These are phyloP conservation scores for Harringtonia aguacate DNA, from an alignment of 2,329 filamentous ascomycete species.

Conservation along the genomic window DNA sequence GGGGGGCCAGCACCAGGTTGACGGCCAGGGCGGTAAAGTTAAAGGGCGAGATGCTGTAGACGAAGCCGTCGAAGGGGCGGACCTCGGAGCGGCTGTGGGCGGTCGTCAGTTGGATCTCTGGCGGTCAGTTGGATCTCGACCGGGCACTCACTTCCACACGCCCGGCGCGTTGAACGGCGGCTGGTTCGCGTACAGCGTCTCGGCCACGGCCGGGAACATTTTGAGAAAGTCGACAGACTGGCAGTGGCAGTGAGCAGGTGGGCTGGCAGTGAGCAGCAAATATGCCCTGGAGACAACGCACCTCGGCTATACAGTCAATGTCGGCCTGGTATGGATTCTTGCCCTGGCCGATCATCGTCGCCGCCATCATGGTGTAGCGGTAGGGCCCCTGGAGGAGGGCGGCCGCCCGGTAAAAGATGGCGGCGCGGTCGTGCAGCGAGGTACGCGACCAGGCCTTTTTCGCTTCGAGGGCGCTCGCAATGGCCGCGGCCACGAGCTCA, in stretches of 20 bases:
- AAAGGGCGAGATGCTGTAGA: constrained; percentile 88
- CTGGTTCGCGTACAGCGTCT: constrained; percentile 92
- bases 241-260: too few relatives aligned
- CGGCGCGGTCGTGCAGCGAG: too few relatives aligned
- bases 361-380: constrained; percentile 88
- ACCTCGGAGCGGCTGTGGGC: constrained; percentile 50
- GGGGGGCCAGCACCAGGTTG: constrained; percentile 72
- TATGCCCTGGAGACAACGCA: too few relatives aligned
- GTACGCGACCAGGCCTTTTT: too few relatives aligned
- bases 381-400: constrained; percentile 86
- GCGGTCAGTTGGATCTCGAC: too few relatives aligned
- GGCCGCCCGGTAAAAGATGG: constrained; percentile 28
- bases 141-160: constrained; percentile 65
- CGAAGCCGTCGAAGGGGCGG: constrained; percentile 88
- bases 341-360: constrained; percentile 90
- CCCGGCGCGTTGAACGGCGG: constrained; percentile 80
- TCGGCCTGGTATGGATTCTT: constrained; percentile 98
- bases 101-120: too few relatives aligned
- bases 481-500: constrained; percentile 30
- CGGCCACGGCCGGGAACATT: too few relatives aligned
- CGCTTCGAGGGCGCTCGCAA: constrained; percentile 58
- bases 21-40: constrained; percentile 94
- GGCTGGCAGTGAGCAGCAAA: too few relatives aligned
- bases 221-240: too few relatives aligned
- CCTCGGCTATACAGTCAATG: constrained; percentile 87